Evolutionary conservation across 495 filamentous ascomycete species (phyloP).

Genomic region (Xylaria telfairii): DNA sequence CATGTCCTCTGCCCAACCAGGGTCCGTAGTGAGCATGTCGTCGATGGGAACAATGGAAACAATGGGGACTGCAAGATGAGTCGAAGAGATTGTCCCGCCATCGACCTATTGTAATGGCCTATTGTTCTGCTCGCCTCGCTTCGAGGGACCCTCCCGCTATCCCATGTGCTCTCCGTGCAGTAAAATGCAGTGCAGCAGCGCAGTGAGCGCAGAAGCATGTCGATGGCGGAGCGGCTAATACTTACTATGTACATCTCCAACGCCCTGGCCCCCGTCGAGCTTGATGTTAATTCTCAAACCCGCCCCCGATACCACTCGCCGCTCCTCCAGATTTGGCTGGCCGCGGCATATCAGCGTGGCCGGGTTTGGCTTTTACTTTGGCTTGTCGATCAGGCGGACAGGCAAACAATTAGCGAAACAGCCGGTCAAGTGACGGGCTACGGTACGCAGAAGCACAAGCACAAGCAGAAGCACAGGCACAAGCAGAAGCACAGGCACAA

Average conservation of each 20-base stretch:
- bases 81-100: conserved; percentile 8
- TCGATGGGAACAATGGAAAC: conserved; percentile 15
- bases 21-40: conserved; percentile 13
- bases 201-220: conserved; percentile 17
- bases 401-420: background rate
- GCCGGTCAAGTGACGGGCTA: conserved; percentile 25
- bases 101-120: conserved; percentile 11
- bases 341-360: background rate
- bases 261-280: conserved; percentile 19
- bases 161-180: conserved; percentile 24
- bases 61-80: conserved; percentile 22
- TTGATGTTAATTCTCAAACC: conserved; percentile 26
- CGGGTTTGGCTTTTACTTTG: background rate
- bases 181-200: conserved; percentile 12
- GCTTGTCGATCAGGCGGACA: background rate
- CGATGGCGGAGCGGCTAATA: conserved; percentile 26
- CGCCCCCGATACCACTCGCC: conserved; percentile 20
- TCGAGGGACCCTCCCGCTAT: conserved; percentile 22
- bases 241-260: conserved; percentile 28
- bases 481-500: background rate
- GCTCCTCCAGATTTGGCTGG: conserved; percentile 1
- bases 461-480: background rate
- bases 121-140: conserved; percentile 22
- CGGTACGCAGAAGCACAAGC: background rate
- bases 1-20: conserved; percentile 22